Evolutionary conservation across 2,329 filamentous ascomycete genomes (phyloP).

Genomic region (Penicillium palitans): DNA sequence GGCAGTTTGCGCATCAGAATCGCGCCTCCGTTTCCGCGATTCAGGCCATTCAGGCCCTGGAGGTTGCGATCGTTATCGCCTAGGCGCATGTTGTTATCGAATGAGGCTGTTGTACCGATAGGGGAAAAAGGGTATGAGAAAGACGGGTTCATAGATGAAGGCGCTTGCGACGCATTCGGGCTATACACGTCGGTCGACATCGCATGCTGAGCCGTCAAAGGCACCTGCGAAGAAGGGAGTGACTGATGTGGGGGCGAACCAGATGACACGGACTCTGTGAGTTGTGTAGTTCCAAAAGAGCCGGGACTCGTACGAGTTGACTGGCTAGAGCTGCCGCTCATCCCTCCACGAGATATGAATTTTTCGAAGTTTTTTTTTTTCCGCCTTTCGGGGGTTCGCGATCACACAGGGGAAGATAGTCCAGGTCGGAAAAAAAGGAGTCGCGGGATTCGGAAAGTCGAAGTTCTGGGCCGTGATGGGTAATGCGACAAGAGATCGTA

Average conservation of each 20-base stretch:
- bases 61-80: conserved; percentile 38
- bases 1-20: conserved; percentile 62
- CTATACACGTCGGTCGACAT: conserved; percentile 48
- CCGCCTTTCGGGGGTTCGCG: conserved; percentile 12
- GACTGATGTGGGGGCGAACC: conserved; percentile 40
- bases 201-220: conserved; percentile 43
- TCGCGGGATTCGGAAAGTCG: conserved; percentile 1
- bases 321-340: conserved; percentile 45
- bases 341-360: conserved; percentile 32
- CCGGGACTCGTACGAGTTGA: conserved; percentile 45
- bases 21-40: conserved; percentile 36
- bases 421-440: conserved; percentile 7
- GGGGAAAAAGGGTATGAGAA: conserved; percentile 43
- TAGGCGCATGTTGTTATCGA: conserved; percentile 41
- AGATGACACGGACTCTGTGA: conserved; percentile 42
- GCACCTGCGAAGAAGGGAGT: conserved; percentile 35
- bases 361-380: conserved; percentile 4
- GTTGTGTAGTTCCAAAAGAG: conserved; percentile 42
- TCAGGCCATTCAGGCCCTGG: conserved; percentile 39
- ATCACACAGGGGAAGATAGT: conserved; percentile 15
- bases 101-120: conserved; percentile 39
- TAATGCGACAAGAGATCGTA: conserved; percentile 16
- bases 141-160: conserved; percentile 34
- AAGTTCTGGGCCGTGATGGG: conserved; percentile 12
- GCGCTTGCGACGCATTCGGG: conserved; percentile 39